A percentile compares a stretch with the other conserved stretches of the same genome.
Conservation (phyloP, 1,284 basidiomycete species). For the Heterobasidion parviporum region DNA sequence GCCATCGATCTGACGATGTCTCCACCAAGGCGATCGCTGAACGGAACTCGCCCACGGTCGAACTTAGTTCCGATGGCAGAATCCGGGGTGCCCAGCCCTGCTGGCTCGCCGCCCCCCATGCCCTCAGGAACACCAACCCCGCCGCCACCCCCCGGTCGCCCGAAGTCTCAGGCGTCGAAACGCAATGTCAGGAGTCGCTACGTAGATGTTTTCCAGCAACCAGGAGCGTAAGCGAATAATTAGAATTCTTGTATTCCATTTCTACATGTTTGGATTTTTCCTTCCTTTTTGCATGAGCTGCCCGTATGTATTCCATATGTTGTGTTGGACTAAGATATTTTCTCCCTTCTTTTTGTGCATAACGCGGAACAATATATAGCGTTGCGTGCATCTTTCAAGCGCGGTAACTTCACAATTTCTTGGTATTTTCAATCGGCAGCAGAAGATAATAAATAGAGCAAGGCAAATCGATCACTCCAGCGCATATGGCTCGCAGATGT, state of each 20-base stretch:
- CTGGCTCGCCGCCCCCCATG: constrained; percentile 27
- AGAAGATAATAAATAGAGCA: background rate
- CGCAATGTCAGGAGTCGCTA: constrained; percentile 75
- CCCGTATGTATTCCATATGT: constrained; percentile 1
- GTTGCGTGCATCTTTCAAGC: background rate
- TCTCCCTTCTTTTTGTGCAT: background rate
- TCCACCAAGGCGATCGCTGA: constrained; percentile 29
- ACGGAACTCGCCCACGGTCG: constrained; percentile 49
- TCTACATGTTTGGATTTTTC: background rate
- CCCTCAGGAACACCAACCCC: constrained; percentile 16
- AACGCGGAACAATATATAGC: background rate
- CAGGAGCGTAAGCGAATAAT: constrained; percentile 15
- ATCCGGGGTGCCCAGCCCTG: constrained; percentile 17
- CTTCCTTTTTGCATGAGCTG: background rate
- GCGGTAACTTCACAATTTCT: background rate
- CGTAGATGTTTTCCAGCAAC: constrained; percentile 77
- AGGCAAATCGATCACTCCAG: background rate
- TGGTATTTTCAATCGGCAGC: background rate
- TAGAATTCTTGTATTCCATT: background rate
- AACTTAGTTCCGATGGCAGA: constrained; percentile 49
- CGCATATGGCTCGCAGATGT: background rate
- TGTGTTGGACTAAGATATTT: background rate
- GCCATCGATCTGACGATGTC: constrained; percentile 48
- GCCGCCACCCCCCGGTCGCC: constrained; percentile 43
- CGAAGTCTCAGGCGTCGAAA: constrained; percentile 58